Conservation (phyloP, 176 grass and related monocot species). For the Bolboschoenus planiculmis region DNA sequence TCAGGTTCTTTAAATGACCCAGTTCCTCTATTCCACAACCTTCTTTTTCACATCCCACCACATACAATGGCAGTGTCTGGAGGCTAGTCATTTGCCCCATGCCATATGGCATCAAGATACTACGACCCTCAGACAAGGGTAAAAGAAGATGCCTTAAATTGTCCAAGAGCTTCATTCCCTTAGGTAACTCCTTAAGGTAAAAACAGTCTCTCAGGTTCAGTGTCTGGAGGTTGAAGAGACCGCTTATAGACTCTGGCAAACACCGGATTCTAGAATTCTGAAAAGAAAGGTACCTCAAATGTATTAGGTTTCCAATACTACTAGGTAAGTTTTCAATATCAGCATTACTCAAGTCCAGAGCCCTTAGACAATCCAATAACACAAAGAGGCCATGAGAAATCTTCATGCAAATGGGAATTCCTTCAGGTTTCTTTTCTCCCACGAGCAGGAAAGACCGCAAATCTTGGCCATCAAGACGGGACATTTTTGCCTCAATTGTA, state of each 20-base stretch:
- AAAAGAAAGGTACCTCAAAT: conserved; percentile 36
- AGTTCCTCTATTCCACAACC: conserved; percentile 31
- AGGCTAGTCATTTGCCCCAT: conserved; percentile 33
- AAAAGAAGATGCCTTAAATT: conserved; percentile 36
- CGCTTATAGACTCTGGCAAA: conserved; percentile 35
- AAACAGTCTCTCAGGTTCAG: conserved; percentile 34
- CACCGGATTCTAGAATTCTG: conserved; percentile 20
- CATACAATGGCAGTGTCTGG: conserved; percentile 27
- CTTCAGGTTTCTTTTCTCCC: conserved; percentile 8
- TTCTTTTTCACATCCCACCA: background rate
- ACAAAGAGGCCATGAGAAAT: conserved; percentile 14
- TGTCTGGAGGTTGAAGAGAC: conserved; percentile 38
- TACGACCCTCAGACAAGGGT: background rate
- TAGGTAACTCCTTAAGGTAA: conserved; percentile 33
- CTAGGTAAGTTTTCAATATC: conserved; percentile 23
- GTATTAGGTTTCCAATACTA: conserved; percentile 29
- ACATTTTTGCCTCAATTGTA: background rate
- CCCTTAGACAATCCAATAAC: conserved; percentile 39
- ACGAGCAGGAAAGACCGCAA: conserved; percentile 33
- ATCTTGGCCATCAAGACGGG: conserved; percentile 16
- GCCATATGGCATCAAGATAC: conserved; percentile 24
- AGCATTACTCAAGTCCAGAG: conserved; percentile 31
- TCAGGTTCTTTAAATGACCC: conserved; percentile 25
- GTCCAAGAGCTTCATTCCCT: conserved; percentile 35
- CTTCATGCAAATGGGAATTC: conserved; percentile 8